Percentiles rank a stretch among this genome's conserved stretches.
These are phyloP conservation scores for Debaryomyces robertsiae DNA, from an alignment of 1,139 yeast genomes.

Conservation along the genomic window DNA sequence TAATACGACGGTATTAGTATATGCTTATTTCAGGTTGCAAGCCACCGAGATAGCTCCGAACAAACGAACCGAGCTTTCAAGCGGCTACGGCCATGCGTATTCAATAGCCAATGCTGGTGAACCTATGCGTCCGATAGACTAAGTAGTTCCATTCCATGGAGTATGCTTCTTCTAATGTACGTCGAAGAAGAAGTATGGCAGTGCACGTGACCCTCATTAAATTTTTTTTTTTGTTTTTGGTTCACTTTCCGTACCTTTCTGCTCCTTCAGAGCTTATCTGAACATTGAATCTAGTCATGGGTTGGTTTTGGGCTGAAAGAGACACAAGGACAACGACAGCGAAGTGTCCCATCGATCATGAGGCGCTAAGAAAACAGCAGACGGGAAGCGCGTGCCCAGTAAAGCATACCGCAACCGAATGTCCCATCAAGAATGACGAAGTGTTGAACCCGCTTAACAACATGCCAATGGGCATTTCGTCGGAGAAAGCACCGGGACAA, in stretches of 20 bases:
- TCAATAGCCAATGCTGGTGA: too few relatives aligned
- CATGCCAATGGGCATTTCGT: slow-evolving; percentile 77
- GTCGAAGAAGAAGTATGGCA: too few relatives aligned
- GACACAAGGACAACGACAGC: slow-evolving; percentile 11
- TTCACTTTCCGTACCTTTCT: background rate
- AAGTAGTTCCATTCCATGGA: too few relatives aligned
- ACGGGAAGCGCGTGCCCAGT: slow-evolving; percentile 10
- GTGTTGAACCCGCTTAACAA: slow-evolving; percentile 77
- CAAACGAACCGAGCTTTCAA: too few relatives aligned
- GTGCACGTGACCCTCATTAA: background rate
- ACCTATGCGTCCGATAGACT: too few relatives aligned
- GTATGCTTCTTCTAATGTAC: too few relatives aligned
- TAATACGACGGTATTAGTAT: too few relatives aligned
- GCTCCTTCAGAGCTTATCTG: background rate
- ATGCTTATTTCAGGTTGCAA: too few relatives aligned
- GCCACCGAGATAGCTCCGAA: too few relatives aligned
- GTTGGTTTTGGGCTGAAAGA: slow-evolving; percentile 78
- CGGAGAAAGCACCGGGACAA: slow-evolving; percentile 79
- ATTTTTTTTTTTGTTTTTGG: slow-evolving; percentile 4
- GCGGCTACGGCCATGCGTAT: too few relatives aligned
- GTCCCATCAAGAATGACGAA: slow-evolving; percentile 23
- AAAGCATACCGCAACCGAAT: slow-evolving; percentile 7
- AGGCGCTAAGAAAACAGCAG: slow-evolving; percentile 4
- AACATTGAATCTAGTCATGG: slow-evolving; percentile 47
- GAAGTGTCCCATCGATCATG: slow-evolving; percentile 39